Evolutionary conservation across 345 rosid species (phyloP).

Genomic region (Litchi chinensis): DNA sequence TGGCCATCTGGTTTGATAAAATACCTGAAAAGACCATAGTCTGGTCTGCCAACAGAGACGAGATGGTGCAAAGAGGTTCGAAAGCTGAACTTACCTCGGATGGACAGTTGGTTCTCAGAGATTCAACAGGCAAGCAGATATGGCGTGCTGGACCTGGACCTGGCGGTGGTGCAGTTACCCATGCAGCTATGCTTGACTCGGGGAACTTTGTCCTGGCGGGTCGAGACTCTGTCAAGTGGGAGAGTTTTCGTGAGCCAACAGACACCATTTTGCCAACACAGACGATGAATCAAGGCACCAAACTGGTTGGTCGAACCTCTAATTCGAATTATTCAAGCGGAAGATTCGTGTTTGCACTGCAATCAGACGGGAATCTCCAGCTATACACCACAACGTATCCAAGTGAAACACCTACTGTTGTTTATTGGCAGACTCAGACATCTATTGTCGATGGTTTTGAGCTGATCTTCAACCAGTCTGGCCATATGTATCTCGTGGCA

Average conservation of each 20-base stretch:
- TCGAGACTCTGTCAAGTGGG: conserved; percentile 22
- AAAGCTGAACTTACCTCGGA: conserved; percentile 12
- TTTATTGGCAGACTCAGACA: not conserved
- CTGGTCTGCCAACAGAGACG: conserved; percentile 40
- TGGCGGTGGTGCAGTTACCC: not conserved
- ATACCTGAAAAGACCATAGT: conserved; percentile 36
- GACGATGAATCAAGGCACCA: not conserved
- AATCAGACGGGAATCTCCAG: conserved; percentile 11
- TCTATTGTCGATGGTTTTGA: not conserved
- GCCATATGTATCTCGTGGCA: conserved; percentile 15
- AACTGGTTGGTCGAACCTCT: conserved; percentile 21
- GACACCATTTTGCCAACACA: conserved; percentile 39
- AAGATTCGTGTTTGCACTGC: conserved; percentile 25
- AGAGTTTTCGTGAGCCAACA: conserved; percentile 29
- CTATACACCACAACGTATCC: conserved; percentile 25
- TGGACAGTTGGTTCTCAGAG: conserved; percentile 27
- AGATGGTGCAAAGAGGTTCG: conserved; percentile 29
- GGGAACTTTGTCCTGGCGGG: conserved; percentile 34
- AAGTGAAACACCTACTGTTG: not conserved
- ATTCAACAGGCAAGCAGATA: not conserved
- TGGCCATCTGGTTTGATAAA: conserved; percentile 44
- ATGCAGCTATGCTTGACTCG: conserved; percentile 29
- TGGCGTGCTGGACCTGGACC: not conserved
- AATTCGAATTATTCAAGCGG: conserved; percentile 21
- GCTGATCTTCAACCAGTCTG: conserved; percentile 25